phyloP scores from a whole-genome alignment of 1,284 basidiomycete genomes.

The Hemileia vastatrix region DNA sequence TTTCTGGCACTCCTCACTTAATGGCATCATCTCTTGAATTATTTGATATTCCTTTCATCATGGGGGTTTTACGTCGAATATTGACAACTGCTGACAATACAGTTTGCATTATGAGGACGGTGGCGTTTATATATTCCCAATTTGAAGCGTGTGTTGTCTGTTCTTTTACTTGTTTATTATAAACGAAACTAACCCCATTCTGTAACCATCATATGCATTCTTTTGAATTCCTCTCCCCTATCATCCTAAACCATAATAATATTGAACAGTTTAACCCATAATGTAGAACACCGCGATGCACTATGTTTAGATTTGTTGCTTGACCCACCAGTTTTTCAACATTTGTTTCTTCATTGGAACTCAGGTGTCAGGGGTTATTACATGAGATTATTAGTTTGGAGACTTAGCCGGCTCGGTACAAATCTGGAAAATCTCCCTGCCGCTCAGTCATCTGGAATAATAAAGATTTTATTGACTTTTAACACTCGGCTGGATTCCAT shows the following conservation, averaged over 20 bases:
- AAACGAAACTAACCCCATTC: neutral
- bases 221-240: neutral
- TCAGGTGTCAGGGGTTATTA: constrained; percentile 49
- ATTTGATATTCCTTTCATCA: constrained; percentile 48
- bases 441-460: constrained; percentile 42
- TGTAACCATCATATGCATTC: neutral
- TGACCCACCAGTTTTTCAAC: constrained; percentile 47
- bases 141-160: constrained; percentile 45
- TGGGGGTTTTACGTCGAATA: constrained; percentile 47
- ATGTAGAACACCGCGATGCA: constrained; percentile 45
- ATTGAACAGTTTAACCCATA: constrained; percentile 44
- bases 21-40: constrained; percentile 30
- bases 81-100: constrained; percentile 50
- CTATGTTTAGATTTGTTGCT: constrained; percentile 48
- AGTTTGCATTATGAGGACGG: constrained; percentile 48
- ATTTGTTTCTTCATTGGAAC: constrained; percentile 49
- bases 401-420: constrained; percentile 48
- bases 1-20: constrained; percentile 29
- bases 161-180: neutral
- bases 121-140: constrained; percentile 50
- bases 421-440: constrained; percentile 32
- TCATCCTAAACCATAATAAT: neutral
- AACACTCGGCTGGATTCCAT: constrained; percentile 48
- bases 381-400: constrained; percentile 48
- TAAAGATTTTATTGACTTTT: constrained; percentile 47